Evolutionary conservation across 495 filamentous ascomycete species (phyloP).

Genomic region (Talaromyces stipitatus): DNA sequence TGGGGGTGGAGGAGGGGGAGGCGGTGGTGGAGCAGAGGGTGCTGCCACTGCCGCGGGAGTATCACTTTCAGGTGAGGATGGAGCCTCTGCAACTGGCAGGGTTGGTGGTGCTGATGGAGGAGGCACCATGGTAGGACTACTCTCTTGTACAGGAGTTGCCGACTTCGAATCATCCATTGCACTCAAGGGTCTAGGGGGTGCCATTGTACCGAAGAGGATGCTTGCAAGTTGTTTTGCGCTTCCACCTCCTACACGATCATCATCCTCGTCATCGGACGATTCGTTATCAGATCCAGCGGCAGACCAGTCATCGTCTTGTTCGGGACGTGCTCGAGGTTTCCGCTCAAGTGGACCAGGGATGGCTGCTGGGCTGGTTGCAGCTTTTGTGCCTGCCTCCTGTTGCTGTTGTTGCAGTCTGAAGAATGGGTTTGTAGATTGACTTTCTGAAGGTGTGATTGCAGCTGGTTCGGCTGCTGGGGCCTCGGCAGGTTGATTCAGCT

Average conservation of each 20-base stretch:
- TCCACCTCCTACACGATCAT: conserved; percentile 65
- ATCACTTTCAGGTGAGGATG: background rate
- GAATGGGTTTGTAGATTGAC: conserved; percentile 87
- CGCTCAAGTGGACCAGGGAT: conserved; percentile 28
- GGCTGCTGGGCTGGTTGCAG: conserved; percentile 18
- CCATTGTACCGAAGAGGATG: conserved; percentile 96
- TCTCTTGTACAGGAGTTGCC: conserved; percentile 28
- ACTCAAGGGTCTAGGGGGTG: conserved; percentile 79
- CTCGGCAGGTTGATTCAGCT: conserved; percentile 42
- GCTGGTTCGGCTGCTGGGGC: conserved; percentile 11
- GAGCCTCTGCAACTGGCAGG: conserved; percentile 12
- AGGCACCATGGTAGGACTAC: conserved; percentile 16
- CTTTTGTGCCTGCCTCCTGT: conserved; percentile 20
- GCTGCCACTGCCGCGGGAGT: background rate
- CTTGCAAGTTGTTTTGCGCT: conserved; percentile 88
- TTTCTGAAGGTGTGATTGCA: conserved; percentile 29
- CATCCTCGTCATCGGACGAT: conserved; percentile 55
- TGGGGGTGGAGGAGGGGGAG: conserved; percentile 27
- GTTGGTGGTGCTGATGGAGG: conserved; percentile 16
- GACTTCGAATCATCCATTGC: conserved; percentile 59
- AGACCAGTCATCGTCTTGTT: conserved; percentile 85
- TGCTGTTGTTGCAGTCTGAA: conserved; percentile 63
- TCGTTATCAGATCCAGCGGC: conserved; percentile 73
- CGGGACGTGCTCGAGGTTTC: conserved; percentile 51
- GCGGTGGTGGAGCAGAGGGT: conserved; percentile 10